phyloP scores from a whole-genome alignment of 2,329 filamentous ascomycete genomes.

The Fusarium brachygibbosum region DNA sequence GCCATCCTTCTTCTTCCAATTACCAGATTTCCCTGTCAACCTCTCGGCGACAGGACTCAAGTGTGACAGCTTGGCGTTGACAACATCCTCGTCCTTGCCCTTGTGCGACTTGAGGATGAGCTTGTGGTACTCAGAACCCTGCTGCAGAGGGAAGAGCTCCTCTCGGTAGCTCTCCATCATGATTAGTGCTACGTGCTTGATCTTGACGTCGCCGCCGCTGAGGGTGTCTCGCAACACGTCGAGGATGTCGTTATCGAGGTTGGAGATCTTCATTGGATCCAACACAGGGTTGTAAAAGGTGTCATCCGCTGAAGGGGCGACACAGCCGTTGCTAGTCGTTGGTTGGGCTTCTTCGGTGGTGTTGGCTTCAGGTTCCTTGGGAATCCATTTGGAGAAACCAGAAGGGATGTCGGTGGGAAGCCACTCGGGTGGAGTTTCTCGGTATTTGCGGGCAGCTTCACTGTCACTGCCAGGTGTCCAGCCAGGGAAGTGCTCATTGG shows the following conservation, averaged over 20 bases:
- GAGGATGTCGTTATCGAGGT: conserved; percentile 53
- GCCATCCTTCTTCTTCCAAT: conserved; percentile 45
- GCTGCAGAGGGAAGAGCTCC: conserved; percentile 61
- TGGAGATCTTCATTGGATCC: conserved; percentile 60
- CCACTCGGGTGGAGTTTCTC: conserved; percentile 48
- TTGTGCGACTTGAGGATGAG: conserved; percentile 52
- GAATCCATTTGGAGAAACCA: conserved; percentile 51
- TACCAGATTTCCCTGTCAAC: conserved; percentile 40
- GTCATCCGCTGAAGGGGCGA: conserved; percentile 36
- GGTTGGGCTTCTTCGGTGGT: not conserved
- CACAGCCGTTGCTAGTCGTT: conserved; percentile 15
- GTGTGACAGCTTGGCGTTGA: conserved; percentile 47
- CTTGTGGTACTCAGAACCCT: conserved; percentile 56
- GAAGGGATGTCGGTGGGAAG: conserved; percentile 44
- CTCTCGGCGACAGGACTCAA: conserved; percentile 41
- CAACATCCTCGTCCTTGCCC: conserved; percentile 39
- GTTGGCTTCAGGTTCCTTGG: conserved; percentile 13
- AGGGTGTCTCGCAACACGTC: conserved; percentile 47
- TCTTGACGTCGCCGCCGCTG: conserved; percentile 50
- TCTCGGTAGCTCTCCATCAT: conserved; percentile 62
- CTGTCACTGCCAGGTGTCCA: conserved; percentile 52
- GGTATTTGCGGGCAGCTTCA: conserved; percentile 43
- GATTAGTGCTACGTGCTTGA: conserved; percentile 61
- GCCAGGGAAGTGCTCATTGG: conserved; percentile 48
- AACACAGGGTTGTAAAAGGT: conserved; percentile 54